Evolutionary conservation across 2,329 filamentous ascomycete species (phyloP), one percentile per base, ranked within the genome.

Genomic region (Aulographum hederae): DNA sequence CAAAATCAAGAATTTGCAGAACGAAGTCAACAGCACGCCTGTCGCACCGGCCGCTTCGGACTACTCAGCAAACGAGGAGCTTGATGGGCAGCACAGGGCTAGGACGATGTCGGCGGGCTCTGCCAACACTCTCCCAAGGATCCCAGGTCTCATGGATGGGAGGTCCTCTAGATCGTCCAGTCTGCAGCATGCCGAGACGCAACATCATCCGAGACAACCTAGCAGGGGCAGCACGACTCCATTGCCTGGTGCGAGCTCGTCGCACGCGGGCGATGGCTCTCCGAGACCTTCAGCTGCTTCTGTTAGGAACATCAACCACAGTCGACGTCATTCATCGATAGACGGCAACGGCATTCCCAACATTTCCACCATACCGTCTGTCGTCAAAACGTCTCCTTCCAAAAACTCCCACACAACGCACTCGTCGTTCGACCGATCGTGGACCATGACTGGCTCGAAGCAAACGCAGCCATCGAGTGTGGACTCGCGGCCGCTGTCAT

Each of bases 1-100:
- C 54, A 93, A 89, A 54, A 85, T 95, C 52, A 92, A 92, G 53
- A 63, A 72, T 3, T 65, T 95, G 39, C 86, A 95, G 49, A 80
- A 92, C 45, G 82, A 94, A 51, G 74, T 89, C 26, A 76, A 69
- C 28, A 54, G 69, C 56, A 44, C 71, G 56, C 56, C 48, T 36
- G 46, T 43, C 34, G 48, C 41, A 36, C 48, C 41, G 13, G 51
- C 46, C 48, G 38, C 47, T 4, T 56, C 59, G 2, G 50, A 54
- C 28, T 57, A 57, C 34, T 58, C 58, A 18, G 51, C 46, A n/a
- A 46, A 43, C 28, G 52, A 54, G 31, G 51, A 47, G 14, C 48
- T 57, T 6, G 39, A 53, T 21, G 63, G 68, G 30, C 42, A 44
- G 25, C 48, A 45, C 34, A 58, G 66, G 32, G 56, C 57, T 39